Percentiles rank a stretch among this genome's conserved stretches.
phyloP scores from a whole-genome alignment of 768 basidiomycete genomes.

The Leucogyrophana mollusca region DNA sequence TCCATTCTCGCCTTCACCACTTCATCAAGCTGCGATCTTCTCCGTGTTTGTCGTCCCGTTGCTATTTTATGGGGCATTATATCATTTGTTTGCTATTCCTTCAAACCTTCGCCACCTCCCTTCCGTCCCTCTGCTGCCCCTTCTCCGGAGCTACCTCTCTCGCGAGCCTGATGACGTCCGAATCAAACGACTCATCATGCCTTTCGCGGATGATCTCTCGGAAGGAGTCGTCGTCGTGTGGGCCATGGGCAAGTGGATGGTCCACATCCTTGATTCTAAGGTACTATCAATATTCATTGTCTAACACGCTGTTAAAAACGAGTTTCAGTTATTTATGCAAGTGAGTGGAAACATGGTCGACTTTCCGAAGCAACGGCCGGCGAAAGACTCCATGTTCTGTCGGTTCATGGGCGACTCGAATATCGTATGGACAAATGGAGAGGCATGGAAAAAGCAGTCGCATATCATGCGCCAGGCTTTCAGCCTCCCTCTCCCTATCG shows the following conservation, averaged over 20 bases:
- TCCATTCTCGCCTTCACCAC: too few relatives aligned
- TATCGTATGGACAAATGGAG: constrained; percentile 36
- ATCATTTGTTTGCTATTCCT: constrained; percentile 13
- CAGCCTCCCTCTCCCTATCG: constrained; percentile 30
- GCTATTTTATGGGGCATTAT: neutral
- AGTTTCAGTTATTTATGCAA: neutral
- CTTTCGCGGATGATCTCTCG: constrained; percentile 27
- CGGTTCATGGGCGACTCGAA: constrained; percentile 33
- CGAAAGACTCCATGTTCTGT: constrained; percentile 32
- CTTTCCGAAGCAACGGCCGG: constrained; percentile 14
- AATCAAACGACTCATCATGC: constrained; percentile 31
- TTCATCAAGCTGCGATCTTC: too few relatives aligned
- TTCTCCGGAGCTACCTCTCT: constrained; percentile 30
- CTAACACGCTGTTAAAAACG: neutral
- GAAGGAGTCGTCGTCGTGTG: constrained; percentile 36
- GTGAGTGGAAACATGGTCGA: constrained; percentile 19
- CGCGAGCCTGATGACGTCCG: constrained; percentile 34
- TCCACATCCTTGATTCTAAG: constrained; percentile 35
- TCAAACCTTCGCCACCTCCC: constrained; percentile 32
- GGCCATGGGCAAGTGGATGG: constrained; percentile 37
- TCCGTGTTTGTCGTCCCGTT: neutral
- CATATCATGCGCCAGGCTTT: constrained; percentile 33
- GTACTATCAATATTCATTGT: constrained; percentile 18
- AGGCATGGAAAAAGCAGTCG: constrained; percentile 36
- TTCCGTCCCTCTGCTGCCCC: constrained; percentile 26